phyloP scores from a whole-genome alignment of 176 grass and related monocot genomes.

The Themeda triandra region DNA sequence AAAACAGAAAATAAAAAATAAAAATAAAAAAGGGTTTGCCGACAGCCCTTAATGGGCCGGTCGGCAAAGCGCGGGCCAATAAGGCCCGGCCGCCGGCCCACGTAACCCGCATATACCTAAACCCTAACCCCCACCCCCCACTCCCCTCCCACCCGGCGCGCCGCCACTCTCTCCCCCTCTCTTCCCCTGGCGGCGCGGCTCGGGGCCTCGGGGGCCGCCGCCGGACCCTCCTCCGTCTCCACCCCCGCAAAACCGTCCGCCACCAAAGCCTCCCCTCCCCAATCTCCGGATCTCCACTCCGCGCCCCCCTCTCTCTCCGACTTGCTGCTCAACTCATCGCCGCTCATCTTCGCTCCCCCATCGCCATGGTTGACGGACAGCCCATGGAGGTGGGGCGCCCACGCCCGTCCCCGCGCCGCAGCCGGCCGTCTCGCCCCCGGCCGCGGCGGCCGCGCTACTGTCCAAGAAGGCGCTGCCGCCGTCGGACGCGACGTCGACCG shows the following conservation, averaged over 20 bases:
- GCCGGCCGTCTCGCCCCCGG: conserved; percentile 4
- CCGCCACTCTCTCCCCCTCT: too few species aligned
- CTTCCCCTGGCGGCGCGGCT: too few species aligned
- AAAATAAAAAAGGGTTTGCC: too few species aligned
- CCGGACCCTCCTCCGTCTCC: neutral
- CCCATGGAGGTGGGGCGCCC: conserved; percentile 13
- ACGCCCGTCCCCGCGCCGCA: conserved; percentile 15
- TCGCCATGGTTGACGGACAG: neutral
- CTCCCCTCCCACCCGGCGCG: too few species aligned
- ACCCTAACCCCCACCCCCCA: too few species aligned
- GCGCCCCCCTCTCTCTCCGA: neutral
- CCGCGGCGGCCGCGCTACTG: neutral
- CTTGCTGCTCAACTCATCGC: too few species aligned
- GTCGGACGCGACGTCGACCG: neutral
- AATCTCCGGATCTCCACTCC: neutral
- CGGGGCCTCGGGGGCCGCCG: too few species aligned
- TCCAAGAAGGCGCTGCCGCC: neutral
- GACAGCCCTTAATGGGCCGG: too few species aligned
- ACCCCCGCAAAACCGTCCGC: neutral
- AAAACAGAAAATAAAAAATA: too few species aligned
- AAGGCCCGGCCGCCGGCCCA: too few species aligned
- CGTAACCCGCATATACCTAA: too few species aligned
- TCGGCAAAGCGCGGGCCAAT: too few species aligned
- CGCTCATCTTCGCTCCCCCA: neutral
- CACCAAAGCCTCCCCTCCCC: neutral